These are phyloP conservation scores for Mycena venus DNA, from an alignment of 768 basidiomycete species.

Conservation along the genomic window DNA sequence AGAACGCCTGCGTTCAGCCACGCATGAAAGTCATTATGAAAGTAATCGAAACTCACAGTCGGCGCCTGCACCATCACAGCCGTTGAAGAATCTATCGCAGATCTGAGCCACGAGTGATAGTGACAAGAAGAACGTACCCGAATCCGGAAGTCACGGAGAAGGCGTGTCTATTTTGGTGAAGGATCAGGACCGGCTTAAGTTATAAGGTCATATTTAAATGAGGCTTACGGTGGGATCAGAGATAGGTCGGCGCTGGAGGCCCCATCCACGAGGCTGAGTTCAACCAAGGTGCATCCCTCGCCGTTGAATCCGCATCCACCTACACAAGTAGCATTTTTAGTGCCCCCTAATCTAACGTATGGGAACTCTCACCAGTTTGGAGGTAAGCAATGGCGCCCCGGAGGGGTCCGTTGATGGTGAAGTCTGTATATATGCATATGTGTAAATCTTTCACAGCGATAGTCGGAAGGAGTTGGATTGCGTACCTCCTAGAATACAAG, in stretches of 20 bases:
- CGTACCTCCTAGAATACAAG: neutral
- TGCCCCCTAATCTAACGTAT: no score
- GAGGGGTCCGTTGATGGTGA: constrained; percentile 44
- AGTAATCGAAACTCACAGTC: constrained; percentile 49
- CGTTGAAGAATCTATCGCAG: constrained; percentile 53
- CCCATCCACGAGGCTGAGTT: constrained; percentile 51
- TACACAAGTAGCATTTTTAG: no score
- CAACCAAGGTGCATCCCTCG: constrained; percentile 54
- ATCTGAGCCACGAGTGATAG: neutral
- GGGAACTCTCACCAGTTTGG: constrained; percentile 44
- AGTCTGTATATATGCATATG: constrained; percentile 43
- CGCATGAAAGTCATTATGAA: neutral
- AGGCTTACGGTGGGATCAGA: constrained; percentile 56
- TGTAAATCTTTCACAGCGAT: constrained; percentile 42
- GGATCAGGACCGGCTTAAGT: no score
- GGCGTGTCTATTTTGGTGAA: constrained; percentile 46
- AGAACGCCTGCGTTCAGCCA: neutral
- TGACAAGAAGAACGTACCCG: constrained; percentile 40
- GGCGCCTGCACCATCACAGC: constrained; percentile 57
- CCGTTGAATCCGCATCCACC: constrained; percentile 55
- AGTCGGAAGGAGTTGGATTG: no score
- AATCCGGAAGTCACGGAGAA: constrained; percentile 58
- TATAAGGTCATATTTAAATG: constrained; percentile 18
- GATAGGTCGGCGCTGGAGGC: constrained; percentile 49
- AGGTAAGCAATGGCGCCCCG: constrained; percentile 52